phyloP scores from a whole-genome alignment of 1,139 yeast genomes.

The Zhuliangozyma parablackwelliae region DNA sequence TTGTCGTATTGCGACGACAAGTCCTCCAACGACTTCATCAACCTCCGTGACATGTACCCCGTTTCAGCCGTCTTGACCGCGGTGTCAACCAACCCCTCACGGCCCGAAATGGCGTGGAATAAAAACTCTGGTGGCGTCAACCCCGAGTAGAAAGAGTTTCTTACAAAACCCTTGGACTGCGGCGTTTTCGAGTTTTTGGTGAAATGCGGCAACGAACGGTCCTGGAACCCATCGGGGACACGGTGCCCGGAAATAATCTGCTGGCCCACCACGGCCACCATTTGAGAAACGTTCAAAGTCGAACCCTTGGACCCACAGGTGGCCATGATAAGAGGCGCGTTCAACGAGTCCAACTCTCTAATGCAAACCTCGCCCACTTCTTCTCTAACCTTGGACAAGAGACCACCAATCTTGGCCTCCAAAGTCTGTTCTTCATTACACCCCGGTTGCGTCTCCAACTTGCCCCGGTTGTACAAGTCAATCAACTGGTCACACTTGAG shows the following conservation, averaged over 20 bases:
- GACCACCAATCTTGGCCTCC: constrained; percentile 96
- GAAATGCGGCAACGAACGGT: constrained; percentile 95
- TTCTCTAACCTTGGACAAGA: constrained; percentile 94
- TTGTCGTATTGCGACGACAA: constrained; percentile 89
- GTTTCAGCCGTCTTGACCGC: constrained; percentile 99
- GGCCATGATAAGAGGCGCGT: constrained; percentile 98
- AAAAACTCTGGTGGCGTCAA: constrained; percentile 94
- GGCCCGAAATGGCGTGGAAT: constrained; percentile 98
- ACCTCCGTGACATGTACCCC: constrained; percentile 97
- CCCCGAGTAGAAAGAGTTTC: constrained; percentile 93
- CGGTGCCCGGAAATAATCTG: constrained; percentile 98
- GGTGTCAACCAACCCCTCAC: constrained; percentile 99
- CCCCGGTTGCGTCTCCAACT: constrained; percentile 97
- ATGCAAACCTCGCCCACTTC: constrained; percentile 99
- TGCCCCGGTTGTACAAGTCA: constrained; percentile 73
- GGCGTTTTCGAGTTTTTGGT: constrained; percentile 95
- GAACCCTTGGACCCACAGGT: constrained; percentile 99
- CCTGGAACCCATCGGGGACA: constrained; percentile 99
- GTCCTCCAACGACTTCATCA: constrained; percentile 97
- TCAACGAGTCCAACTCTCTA: constrained; percentile 79
- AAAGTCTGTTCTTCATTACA: constrained; percentile 97
- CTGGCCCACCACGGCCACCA: constrained; percentile 99
- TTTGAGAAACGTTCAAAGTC: constrained; percentile 94
- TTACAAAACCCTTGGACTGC: constrained; percentile 94
- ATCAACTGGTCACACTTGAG: constrained; percentile 89